phyloP scores from a whole-genome alignment of 2,329 filamentous ascomycete species.

The Stagonosporopsis cucurbitacearum region DNA sequence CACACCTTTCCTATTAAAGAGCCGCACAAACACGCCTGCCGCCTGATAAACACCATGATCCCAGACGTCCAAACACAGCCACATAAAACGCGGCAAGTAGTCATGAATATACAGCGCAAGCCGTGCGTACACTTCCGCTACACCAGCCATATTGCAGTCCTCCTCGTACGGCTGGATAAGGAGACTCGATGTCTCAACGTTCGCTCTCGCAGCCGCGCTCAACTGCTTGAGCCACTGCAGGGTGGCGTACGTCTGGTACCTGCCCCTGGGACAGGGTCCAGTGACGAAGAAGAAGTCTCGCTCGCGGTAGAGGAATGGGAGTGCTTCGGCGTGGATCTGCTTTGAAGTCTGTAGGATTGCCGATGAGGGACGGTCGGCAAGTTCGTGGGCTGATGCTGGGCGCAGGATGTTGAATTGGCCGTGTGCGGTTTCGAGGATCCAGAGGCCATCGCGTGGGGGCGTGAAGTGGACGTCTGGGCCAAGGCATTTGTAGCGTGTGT shows the following conservation, averaged over 20 bases:
- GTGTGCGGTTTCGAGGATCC: conserved; percentile 33
- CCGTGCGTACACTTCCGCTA: conserved; percentile 23
- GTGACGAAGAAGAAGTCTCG: conserved; percentile 38
- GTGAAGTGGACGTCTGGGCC: conserved; percentile 34
- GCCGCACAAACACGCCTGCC: not conserved
- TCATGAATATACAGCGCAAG: conserved; percentile 26
- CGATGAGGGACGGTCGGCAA: conserved; percentile 16
- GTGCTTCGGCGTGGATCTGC: conserved; percentile 32
- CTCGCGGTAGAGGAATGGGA: conserved; percentile 35
- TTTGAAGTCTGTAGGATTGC: conserved; percentile 26
- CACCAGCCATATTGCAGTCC: conserved; percentile 27
- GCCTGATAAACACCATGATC: not conserved
- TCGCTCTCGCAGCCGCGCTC: conserved; percentile 19
- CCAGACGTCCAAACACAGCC: conserved; percentile 29
- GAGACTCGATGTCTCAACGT: conserved; percentile 32
- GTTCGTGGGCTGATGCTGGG: conserved; percentile 31
- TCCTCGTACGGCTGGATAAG: conserved; percentile 40
- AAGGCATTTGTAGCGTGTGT: conserved; percentile 37
- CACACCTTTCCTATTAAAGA: not conserved
- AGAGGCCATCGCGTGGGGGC: conserved; percentile 25
- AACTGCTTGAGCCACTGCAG: conserved; percentile 31
- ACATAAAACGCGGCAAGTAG: conserved; percentile 22
- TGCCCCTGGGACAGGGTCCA: conserved; percentile 40
- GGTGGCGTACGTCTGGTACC: conserved; percentile 45
- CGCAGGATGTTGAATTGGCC: conserved; percentile 41